These are phyloP conservation scores for Lobulomyces angularis DNA, from an alignment of 192 early-diverging fungal species.

Conservation along the genomic window DNA sequence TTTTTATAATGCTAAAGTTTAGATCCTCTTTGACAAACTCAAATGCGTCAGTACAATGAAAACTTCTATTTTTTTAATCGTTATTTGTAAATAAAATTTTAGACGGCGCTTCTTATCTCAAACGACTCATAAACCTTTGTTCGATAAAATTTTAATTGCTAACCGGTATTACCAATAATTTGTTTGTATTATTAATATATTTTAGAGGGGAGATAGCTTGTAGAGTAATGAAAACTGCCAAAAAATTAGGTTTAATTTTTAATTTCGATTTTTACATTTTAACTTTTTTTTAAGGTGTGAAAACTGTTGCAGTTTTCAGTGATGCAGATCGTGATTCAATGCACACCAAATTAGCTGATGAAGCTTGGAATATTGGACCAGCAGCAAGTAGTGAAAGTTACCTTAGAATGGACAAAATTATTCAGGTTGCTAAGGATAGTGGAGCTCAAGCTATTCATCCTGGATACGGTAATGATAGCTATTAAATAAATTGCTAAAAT, in stretches of 20 bases:
- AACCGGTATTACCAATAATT: conserved; percentile 51
- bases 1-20: too few species aligned
- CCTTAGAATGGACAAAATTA: conserved; percentile 63
- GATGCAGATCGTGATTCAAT: conserved; percentile 78
- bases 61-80: too few species aligned
- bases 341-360: conserved; percentile 86
- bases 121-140: conserved; percentile 61
- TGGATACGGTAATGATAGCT: conserved; percentile 92
- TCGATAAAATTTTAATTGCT: conserved; percentile 93
- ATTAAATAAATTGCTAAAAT: too few species aligned
- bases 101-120: too few species aligned
- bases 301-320: conserved; percentile 85
- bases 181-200: conserved; percentile 11
- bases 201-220: conserved; percentile 67
- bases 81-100: too few species aligned
- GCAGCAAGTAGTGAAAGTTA: conserved; percentile 73
- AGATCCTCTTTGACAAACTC: too few species aligned
- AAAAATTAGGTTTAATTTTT: conserved; percentile 75
- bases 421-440: conserved; percentile 58
- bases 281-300: too few species aligned
- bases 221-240: conserved; percentile 69
- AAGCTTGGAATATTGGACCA: conserved; percentile 81
- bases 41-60: too few species aligned
- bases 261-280: too few species aligned
- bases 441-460: conserved; percentile 88